Evolutionary conservation across 1,284 basidiomycete genomes (phyloP), one percentile per base, ranked within the genome.

Genomic region (Neonothopanus nambi): DNA sequence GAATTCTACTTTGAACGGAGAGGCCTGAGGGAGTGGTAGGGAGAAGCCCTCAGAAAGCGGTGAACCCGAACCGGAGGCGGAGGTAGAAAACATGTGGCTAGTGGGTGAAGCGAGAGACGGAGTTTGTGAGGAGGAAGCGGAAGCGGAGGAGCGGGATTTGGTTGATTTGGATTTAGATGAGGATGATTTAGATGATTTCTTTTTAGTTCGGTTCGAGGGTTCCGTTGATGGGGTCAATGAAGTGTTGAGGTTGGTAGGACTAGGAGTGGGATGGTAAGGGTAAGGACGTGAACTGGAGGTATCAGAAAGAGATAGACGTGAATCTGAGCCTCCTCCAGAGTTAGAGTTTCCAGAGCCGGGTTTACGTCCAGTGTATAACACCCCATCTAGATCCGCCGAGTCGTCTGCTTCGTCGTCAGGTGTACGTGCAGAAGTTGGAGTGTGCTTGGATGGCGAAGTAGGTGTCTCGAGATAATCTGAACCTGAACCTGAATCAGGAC

Each of bases 301-400:
- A 33, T 78, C 76, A 5, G 84, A 85, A 0, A 43, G 54, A 2
- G 54, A 55, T 35, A 43, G 49, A 33, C 76, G 78, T 1, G 82
- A 82, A 57, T 83, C 81, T 0, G 84, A 85, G 15, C 72, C 75
- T 20, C 71, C 71, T n/a, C 67, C 68, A 24, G 42, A 47, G 13
- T 35, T 24, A 3, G 67, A 63, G 4, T 59, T 62, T n/a, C 65
- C 65, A 1, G 67, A 60, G 7, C 60, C 57, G 2, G 66, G 67
- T 39, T 70, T 65, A 42, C 62, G 66, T 42, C 76, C 72, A 1
- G 78, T 63, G 62, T 87, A 87, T 2, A 77, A 57, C 38, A 72
- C 76, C 0, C 78, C 85, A 43, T 79, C 86, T 18, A 88, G 73
- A 65, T 88, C 86, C 0, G 80, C 82, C 37, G 73, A 76, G 7